These are phyloP conservation scores for Nothophoma quercina DNA, from an alignment of 2,329 filamentous ascomycete species.

Conservation along the genomic window DNA sequence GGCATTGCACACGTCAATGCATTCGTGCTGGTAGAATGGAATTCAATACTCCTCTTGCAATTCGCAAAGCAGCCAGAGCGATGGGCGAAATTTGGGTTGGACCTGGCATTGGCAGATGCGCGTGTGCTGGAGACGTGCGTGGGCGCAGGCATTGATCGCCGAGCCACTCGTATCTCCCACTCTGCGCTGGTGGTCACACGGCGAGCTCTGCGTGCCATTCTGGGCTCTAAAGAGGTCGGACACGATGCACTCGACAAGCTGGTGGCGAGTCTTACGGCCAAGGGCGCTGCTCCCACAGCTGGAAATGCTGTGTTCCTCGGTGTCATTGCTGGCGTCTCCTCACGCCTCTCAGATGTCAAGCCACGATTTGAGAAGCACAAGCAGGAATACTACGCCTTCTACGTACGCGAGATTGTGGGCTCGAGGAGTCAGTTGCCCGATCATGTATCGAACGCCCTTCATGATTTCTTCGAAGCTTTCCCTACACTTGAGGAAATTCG, in stretches of 20 bases:
- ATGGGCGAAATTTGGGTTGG: constrained; percentile 70
- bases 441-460: constrained; percentile 75
- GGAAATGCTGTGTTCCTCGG: constrained; percentile 82
- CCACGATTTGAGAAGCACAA: constrained; percentile 71
- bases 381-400: constrained; percentile 79
- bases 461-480: constrained; percentile 84
- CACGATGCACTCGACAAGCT: constrained; percentile 69
- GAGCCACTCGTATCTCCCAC: constrained; percentile 65
- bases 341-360: constrained; percentile 71
- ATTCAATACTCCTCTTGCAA: constrained; percentile 77
- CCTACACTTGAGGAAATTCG: constrained; percentile 76
- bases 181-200: constrained; percentile 81
- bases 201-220: constrained; percentile 78
- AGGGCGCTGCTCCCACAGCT: constrained; percentile 68
- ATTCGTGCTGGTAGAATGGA: constrained; percentile 92
- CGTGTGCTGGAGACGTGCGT: constrained; percentile 81
- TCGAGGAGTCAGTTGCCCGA: constrained; percentile 75
- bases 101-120: constrained; percentile 73
- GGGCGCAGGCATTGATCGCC: constrained; percentile 49
- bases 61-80: constrained; percentile 65
- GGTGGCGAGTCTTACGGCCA: constrained; percentile 72
- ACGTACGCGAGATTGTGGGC: constrained; percentile 81
- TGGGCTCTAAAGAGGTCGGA: constrained; percentile 66
- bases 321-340: constrained; percentile 84
- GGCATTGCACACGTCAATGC: constrained; percentile 81